These are phyloP conservation scores for Chrysochromulina parva DNA, from an alignment of 78 protist genomes.

Conservation along the genomic window DNA sequence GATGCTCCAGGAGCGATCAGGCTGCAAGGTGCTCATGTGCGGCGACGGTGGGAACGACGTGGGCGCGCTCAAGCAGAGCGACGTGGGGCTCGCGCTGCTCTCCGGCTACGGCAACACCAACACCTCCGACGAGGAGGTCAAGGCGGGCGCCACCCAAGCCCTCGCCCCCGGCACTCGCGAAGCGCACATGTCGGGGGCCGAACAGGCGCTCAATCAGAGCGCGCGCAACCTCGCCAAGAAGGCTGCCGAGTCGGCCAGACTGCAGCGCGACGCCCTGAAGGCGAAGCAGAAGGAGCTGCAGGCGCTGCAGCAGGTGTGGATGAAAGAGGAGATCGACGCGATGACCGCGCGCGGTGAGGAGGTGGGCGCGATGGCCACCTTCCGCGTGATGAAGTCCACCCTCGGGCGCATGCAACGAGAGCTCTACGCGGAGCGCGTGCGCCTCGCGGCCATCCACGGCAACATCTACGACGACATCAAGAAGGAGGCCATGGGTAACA, in stretches of 20 bases:
- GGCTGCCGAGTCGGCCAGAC: neutral
- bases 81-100: conserved; percentile 57
- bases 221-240: neutral
- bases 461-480: conserved; percentile 6
- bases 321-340: conserved; percentile 16
- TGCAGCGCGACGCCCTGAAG: neutral
- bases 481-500: neutral
- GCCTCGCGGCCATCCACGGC: conserved; percentile 5
- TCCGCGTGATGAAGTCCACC: neutral
- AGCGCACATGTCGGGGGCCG: neutral
- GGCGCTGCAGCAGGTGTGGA: neutral
- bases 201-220: neutral
- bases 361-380: conserved; percentile 7
- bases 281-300: conserved; percentile 30
- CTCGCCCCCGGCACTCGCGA: neutral
- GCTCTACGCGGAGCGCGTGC: neutral
- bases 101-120: conserved; percentile 36
- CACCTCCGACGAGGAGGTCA: neutral
- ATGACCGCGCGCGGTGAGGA: neutral
- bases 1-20: conserved; percentile 17
- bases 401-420: neutral
- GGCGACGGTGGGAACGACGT: conserved; percentile 62
- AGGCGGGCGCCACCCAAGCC: neutral
- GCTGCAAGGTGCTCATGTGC: conserved; percentile 35
- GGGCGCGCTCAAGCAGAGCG: conserved; percentile 44